phyloP scores from a whole-genome alignment of 371 early-diverging fungal genomes.

The Mucor saturninus region DNA sequence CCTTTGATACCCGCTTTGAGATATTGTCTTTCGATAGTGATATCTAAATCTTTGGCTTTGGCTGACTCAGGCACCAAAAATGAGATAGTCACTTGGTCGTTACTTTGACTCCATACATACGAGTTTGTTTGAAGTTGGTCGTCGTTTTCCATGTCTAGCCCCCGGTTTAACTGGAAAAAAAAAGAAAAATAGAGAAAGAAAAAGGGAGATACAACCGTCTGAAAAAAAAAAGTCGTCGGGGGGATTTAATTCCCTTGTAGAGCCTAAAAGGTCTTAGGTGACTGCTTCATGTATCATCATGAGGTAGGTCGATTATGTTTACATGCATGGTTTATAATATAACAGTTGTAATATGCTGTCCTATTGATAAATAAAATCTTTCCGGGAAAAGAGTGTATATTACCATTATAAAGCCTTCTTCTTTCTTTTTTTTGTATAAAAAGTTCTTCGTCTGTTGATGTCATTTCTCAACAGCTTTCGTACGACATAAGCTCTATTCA shows the following conservation, averaged over 20 bases:
- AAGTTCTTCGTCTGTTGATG: too few species aligned
- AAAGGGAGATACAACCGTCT: neutral
- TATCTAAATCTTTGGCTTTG: constrained; percentile 48
- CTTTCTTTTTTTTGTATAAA: too few species aligned
- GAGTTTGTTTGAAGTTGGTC: constrained; percentile 54
- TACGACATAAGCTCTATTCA: neutral
- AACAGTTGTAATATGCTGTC: too few species aligned
- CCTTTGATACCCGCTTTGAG: constrained; percentile 51
- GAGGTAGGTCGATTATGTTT: too few species aligned
- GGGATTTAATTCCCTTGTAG: neutral
- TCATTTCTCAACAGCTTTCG: too few species aligned
- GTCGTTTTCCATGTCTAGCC: constrained; percentile 33
- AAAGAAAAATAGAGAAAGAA: neutral
- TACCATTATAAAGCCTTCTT: neutral
- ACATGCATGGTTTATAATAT: too few species aligned
- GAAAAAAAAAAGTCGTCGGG: neutral
- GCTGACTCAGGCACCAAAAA: constrained; percentile 52
- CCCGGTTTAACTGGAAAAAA: constrained; percentile 6
- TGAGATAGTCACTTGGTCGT: constrained; percentile 56
- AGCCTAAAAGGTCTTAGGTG: constrained; percentile 12
- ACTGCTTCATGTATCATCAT: constrained; percentile 4
- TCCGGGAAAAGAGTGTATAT: too few species aligned
- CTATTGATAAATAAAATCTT: too few species aligned
- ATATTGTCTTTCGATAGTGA: constrained; percentile 46
- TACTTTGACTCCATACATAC: constrained; percentile 54